A percentile compares a stretch with the other conserved stretches of the same genome.
Evolutionary conservation across 257 asterid species (phyloP).

Genomic region (Solanum lignicaule): DNA sequence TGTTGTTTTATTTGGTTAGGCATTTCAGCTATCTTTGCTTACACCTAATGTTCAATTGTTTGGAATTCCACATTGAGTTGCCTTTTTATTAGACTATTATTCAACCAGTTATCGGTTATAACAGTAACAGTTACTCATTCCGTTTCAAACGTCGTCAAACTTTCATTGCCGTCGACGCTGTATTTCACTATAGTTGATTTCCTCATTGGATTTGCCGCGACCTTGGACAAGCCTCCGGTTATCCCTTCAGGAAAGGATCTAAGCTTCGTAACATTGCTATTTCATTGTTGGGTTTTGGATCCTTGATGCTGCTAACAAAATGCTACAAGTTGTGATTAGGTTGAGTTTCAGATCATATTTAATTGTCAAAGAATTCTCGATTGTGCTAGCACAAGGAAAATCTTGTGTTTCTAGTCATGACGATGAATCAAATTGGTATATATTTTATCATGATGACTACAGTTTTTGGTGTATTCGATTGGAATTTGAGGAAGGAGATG

Average conservation of each 20-base stretch:
- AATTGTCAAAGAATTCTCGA: too few relatives aligned
- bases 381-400: too few relatives aligned
- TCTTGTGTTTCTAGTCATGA: too few relatives aligned
- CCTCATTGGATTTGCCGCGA: too few relatives aligned
- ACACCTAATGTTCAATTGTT: too few relatives aligned
- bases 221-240: conserved; percentile 43
- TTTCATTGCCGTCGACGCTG: conserved; percentile 63
- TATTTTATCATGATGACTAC: too few relatives aligned
- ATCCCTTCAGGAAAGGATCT: conserved; percentile 12
- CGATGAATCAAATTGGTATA: too few relatives aligned
- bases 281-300: conserved; percentile 75
- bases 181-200: conserved; percentile 10
- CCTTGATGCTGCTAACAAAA: conserved; percentile 81
- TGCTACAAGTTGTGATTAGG: conserved; percentile 44
- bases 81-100: conserved; percentile 5
- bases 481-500: too few relatives aligned
- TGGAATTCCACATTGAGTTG: too few relatives aligned
- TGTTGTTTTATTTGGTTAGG: conserved; percentile 86
- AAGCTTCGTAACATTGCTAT: conserved; percentile 43
- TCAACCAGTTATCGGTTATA: conserved; percentile 79
- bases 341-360: too few relatives aligned
- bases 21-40: too few relatives aligned
- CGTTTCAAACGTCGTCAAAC: conserved; percentile 75
- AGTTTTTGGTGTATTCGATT: too few relatives aligned
- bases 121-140: conserved; percentile 59